Conservation (phyloP, 2,329 filamentous ascomycete species). For the Ophiostoma sp. region DNA sequence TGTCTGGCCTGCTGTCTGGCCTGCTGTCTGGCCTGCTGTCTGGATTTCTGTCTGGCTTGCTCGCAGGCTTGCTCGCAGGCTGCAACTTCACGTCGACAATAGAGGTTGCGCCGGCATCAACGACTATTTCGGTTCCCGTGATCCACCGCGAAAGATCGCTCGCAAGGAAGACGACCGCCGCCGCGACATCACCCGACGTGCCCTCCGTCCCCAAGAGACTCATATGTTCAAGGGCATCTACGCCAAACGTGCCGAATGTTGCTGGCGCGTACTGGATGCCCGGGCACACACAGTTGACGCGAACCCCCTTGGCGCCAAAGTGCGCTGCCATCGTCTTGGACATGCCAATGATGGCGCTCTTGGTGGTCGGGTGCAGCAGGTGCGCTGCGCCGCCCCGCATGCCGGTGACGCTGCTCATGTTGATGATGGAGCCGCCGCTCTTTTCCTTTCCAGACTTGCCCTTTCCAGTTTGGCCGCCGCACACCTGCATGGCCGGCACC, state of each 20-base stretch:
- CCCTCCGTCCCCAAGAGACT: neutral
- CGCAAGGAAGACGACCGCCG: neutral
- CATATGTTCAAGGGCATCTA: neutral
- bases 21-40: neutral
- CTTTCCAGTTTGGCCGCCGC: slow-evolving; percentile 43
- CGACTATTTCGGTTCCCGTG: neutral
- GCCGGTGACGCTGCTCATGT: slow-evolving; percentile 59
- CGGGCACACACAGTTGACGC: neutral
- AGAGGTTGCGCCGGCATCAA: neutral
- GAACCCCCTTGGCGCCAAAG: neutral
- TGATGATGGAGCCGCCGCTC: slow-evolving; percentile 47
- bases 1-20: neutral
- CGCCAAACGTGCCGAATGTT: neutral
- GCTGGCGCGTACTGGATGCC: neutral
- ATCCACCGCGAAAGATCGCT: neutral
- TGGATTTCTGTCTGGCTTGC: neutral
- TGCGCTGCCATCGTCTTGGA: neutral
- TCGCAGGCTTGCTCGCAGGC: neutral
- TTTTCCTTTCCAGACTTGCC: slow-evolving; percentile 31
- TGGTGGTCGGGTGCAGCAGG: slow-evolving; percentile 39
- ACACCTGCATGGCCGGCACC: neutral
- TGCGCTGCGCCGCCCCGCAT: slow-evolving; percentile 43
- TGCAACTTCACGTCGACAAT: neutral
- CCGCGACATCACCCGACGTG: neutral
- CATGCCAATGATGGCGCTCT: neutral